Conservation (phyloP, 345 rosid genomes). For the Boechera retrofracta region DNA sequence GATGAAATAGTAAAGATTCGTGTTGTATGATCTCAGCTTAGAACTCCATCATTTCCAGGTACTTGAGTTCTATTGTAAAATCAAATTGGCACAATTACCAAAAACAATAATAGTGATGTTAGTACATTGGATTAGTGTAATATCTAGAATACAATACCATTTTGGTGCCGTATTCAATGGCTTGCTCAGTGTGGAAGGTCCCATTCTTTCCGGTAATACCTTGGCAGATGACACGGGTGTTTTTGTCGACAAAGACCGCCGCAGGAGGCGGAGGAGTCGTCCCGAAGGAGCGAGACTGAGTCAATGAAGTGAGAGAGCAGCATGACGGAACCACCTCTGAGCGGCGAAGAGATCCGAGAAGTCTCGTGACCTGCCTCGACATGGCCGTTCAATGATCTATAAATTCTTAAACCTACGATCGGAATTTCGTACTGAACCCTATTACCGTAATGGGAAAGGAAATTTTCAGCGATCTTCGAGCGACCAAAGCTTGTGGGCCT, state of each 20-base stretch:
- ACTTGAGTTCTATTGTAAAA: neutral
- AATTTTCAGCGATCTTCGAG: constrained; percentile 1
- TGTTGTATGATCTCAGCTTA: neutral
- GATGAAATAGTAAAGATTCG: neutral
- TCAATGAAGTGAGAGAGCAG: constrained; percentile 37
- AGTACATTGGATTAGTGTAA: neutral
- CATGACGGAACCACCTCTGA: constrained; percentile 36
- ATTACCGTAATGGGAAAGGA: neutral
- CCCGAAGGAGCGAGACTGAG: constrained; percentile 54
- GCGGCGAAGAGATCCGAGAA: constrained; percentile 42
- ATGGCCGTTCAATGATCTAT: constrained; percentile 8
- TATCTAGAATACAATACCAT: constrained; percentile 23
- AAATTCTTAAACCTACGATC: constrained; percentile 15
- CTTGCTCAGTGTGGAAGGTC: constrained; percentile 93
- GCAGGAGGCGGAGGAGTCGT: constrained; percentile 65
- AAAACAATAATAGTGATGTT: neutral
- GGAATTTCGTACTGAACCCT: constrained; percentile 31
- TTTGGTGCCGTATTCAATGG: constrained; percentile 86
- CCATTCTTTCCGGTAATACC: constrained; percentile 95
- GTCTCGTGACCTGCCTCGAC: constrained; percentile 42
- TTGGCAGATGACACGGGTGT: constrained; percentile 87
- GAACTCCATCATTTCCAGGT: neutral
- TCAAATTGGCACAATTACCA: neutral
- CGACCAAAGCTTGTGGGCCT: constrained; percentile 6
- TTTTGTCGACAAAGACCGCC: constrained; percentile 89